Evolutionary conservation across 1,284 basidiomycete genomes (phyloP), one percentile per base, ranked within the genome.

Genomic region (Salmacisia buchloeana): DNA sequence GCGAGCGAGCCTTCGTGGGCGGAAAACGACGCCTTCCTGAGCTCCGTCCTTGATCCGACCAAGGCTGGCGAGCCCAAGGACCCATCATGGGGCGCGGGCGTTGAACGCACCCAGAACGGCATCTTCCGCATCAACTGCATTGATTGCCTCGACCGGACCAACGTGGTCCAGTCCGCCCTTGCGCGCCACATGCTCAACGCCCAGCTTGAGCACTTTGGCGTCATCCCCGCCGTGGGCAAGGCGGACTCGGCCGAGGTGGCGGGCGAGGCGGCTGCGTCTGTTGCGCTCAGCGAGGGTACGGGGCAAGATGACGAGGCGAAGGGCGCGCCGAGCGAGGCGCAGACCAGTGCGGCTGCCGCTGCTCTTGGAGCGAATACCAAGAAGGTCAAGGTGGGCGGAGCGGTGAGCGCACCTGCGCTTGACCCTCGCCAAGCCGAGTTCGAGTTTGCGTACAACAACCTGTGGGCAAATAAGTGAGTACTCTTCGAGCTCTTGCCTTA

Each of bases 91-190:
- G 9, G 65, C 83, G 86, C 39, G 83, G 83, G 23, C 83, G 88
- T 9, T 84, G 93, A 54, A 80, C 89, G 90, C 3, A 85, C 86
- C 69, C 94, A 97, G 79, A 87, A 86, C 58, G 91, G 91, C 1
- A 86, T 89, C 1, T 93, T 90, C 80, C 86, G 93, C 21, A 84
- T 88, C 23, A 94, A 94, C 75, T 97, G 94, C 77, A 93, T 97
- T 63, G 94, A 97, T 78, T 94, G 92, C 68, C 74, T 83, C 73
- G 78, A 75, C 43, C 84, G 93, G 58, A 97, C 93, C 23, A 97
- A 96, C 77, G 93, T 92, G 38, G 88, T 92, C 64, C 69, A 70
- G 39, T 94, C 91, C 25, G 93, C 94, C 0, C 89, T 97, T 73
- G 90, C 91, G 6, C 85, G 92, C 63, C 85, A 89, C 78, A 85